phyloP scores from a whole-genome alignment of 441 rosid species.

The Biscutella laevigata region DNA sequence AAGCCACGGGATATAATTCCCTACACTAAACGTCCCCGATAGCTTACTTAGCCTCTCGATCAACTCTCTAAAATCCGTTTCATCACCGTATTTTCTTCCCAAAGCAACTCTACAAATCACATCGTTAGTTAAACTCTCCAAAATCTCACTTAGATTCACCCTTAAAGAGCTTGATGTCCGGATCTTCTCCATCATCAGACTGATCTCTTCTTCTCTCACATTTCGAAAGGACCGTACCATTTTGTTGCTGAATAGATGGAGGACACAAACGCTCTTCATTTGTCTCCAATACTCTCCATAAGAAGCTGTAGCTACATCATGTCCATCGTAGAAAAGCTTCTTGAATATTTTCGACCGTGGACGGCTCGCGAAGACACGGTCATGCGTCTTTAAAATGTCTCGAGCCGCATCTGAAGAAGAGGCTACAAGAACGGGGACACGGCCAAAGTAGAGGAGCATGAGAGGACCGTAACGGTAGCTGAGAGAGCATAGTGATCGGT shows the following conservation, averaged over 20 bases:
- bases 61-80: constrained; percentile 20
- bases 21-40: constrained; percentile 25
- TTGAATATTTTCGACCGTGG: constrained; percentile 24
- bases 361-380: constrained; percentile 33
- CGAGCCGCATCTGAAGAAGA: constrained; percentile 35
- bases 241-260: constrained; percentile 39
- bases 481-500: constrained; percentile 33
- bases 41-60: constrained; percentile 18
- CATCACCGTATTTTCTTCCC: constrained; percentile 32
- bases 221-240: constrained; percentile 34
- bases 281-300: constrained; percentile 59
- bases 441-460: constrained; percentile 40
- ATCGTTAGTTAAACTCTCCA: constrained; percentile 26
- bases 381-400: constrained; percentile 42
- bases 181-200: constrained; percentile 26
- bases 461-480: constrained; percentile 38
- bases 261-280: constrained; percentile 33
- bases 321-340: constrained; percentile 31
- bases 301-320: constrained; percentile 32
- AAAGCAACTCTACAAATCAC: constrained; percentile 35
- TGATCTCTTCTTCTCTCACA: constrained; percentile 36
- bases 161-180: background rate
- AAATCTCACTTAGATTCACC: constrained; percentile 27
- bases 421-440: constrained; percentile 31
- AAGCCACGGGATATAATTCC: constrained; percentile 39